Base-by-base conservation (phyloP, 106 monocot genomes). In the Acorus calamus region DNA sequence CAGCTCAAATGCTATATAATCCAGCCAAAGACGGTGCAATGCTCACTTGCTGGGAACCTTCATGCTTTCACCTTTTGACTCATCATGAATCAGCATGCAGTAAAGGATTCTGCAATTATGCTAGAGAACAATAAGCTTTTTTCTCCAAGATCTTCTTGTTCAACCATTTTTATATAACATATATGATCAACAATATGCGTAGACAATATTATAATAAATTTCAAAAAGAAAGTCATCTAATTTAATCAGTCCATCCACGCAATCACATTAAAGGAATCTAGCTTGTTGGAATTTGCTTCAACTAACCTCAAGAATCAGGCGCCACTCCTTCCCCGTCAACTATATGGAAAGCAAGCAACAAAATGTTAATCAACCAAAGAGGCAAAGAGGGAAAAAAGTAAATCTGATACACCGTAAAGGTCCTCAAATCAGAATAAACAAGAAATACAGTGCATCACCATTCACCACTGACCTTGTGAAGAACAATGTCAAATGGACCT, bases 401-500 rank as follows among this genome's bases (percentile, higher is more conserved):
- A 8, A 28, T 28, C 47, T 44, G 28, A 28, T 28, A 28, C 28
- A 28, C 28, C 28, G 28, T 28, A 28, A 28, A 28, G 28, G 28
- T 28, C 28, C 28, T 28, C 28, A 28, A 28, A 28, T 28, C 28
- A 28, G 62, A 45, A 47, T 61, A 5, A 60, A 28, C 10, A 45
- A 8, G 44, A 3, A 49, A 77, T 28, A 28, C 7, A 60, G 42
- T 12, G 13, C 49, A 42, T 44, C 6, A 41, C 42, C 5, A 44
- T n/a, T 48, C 28, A 28, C 14, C 28, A 49, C 76, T 52, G 10
- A 84, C 93, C 89, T 94, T 94, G 48, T 94, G 93, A 58, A 94
- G 71, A 65, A 94, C 69, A 54, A 94, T 81, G 57, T 94, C 86
- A 66, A 94, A 94, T 61, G 93, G 93, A 46, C 93, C 93, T 94